phyloP scores from a whole-genome alignment of 2,329 filamentous ascomycete genomes.

The Anthostomella pinea region DNA sequence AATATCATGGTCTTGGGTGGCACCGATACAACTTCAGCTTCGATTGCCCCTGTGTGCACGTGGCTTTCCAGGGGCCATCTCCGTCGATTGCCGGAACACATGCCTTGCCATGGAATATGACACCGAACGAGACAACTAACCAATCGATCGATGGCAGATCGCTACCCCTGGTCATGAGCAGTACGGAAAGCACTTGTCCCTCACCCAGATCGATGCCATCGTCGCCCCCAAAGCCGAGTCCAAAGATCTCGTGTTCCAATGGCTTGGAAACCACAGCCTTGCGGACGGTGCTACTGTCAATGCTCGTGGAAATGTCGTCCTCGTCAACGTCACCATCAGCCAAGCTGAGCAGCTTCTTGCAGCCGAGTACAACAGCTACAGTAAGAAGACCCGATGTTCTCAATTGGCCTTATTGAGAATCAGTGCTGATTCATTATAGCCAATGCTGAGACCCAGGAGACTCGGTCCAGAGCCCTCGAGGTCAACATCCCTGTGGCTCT shows the following conservation, averaged over 20 bases:
- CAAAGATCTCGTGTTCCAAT: conserved; percentile 9
- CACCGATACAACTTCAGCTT: too few species aligned
- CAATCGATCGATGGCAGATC: too few species aligned
- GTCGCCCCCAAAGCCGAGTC: conserved; percentile 6
- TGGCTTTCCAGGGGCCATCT: too few species aligned
- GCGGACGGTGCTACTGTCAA: conserved; percentile 4
- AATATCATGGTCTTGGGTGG: too few species aligned
- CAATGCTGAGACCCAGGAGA: conserved; percentile 4
- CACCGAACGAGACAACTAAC: too few species aligned
- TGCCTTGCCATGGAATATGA: too few species aligned
- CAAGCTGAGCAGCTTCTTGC: conserved; percentile 6
- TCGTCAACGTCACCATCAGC: conserved; percentile 5
- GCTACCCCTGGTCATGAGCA: conserved; percentile 9
- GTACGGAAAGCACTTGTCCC: conserved; percentile 9
- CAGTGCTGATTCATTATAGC: too few species aligned
- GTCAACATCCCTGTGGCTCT: conserved; percentile 5
- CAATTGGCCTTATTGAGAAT: too few species aligned
- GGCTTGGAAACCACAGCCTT: conserved; percentile 7
- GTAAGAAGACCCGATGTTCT: too few species aligned
- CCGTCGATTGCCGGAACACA: too few species aligned
- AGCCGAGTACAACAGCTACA: conserved; percentile 5
- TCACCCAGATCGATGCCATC: conserved; percentile 8
- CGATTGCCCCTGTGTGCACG: too few species aligned
- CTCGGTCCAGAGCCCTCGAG: conserved; percentile 1
- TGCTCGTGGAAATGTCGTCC: conserved; percentile 6